Base-by-base conservation (phyloP, 2,329 filamentous ascomycete genomes). In the Atkinsonella hypoxylon region DNA sequence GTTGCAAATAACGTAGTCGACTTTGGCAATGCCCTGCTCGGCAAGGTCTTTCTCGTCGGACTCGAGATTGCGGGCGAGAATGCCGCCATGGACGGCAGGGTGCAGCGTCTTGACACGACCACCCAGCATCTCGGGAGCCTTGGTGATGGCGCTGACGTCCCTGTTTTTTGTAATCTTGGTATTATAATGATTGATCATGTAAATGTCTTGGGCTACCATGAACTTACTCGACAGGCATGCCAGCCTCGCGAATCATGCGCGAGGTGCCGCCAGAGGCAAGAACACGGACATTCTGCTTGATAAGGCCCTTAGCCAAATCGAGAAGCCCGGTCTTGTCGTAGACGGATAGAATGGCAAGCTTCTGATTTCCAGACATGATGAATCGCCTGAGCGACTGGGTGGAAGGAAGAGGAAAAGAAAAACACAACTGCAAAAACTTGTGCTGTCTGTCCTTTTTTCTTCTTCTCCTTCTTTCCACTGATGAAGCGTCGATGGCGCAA, bases 251-350 rank as follows among this genome's bases (percentile, higher is more conserved):
- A 62, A 97, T 95, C 86, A 97, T 86, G 73, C 85, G 93, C 58
- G 93, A 85, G 45, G 93, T 98, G 61, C 93, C 93, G 53, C 93
- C 93, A 52, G 91, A 97, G 50, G 93, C 93, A 52, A 98, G 79
- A 58, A 98, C 84, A 59, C 89, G 87, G 60, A 95, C 87, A 81
- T 93, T 85, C 65, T 94, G 81, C 76, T 91, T 81, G 64, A 87
- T 79, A 47, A 96, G 81, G 61, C 89, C 89, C 72, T 95, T 95
- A 62, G 89, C 89, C 60, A 96, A 78, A 71, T 96, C 90, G 59
- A 96, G 74, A 58, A 95, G 80, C 54, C 90, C 93, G 51, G 91
- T 97, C 83, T 98, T 98, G 79, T 98, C 89, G 68, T 93, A 97
- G 75, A 97, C 93, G 58, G 91, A 97, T 67, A 98, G 79, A 65